These are phyloP conservation scores for Trichosporon coremiiforme DNA, from an alignment of 1,284 basidiomycete genomes.

Conservation along the genomic window DNA sequence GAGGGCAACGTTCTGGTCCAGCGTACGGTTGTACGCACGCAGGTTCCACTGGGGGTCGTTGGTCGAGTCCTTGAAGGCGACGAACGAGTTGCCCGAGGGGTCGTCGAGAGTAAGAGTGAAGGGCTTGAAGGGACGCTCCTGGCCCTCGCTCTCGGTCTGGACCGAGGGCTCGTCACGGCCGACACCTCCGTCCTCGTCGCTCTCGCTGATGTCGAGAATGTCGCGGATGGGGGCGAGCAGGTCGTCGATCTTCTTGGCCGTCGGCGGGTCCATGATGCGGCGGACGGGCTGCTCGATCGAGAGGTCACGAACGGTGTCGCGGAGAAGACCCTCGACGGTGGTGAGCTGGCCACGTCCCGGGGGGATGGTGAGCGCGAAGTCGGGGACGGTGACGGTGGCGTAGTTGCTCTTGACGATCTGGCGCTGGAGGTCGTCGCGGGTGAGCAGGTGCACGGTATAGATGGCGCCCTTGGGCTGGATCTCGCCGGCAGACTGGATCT, in stretches of 20 bases:
- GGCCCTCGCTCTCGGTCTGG: slow-evolving; percentile 44
- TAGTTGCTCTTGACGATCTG: slow-evolving; percentile 89
- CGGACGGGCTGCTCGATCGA: slow-evolving; percentile 82
- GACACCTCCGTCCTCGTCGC: slow-evolving; percentile 56
- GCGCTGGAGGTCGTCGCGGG: slow-evolving; percentile 79
- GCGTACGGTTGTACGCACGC: slow-evolving; percentile 78
- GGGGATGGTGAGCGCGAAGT: slow-evolving; percentile 89
- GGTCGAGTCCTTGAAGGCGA: slow-evolving; percentile 78
- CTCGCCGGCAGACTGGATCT: slow-evolving; percentile 86
- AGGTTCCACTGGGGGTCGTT: slow-evolving; percentile 91
- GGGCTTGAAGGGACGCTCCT: slow-evolving; percentile 63
- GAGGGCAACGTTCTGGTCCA: slow-evolving; percentile 79
- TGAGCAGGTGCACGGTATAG: slow-evolving; percentile 81
- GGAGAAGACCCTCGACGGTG: slow-evolving; percentile 89
- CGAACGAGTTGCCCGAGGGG: slow-evolving; percentile 91
- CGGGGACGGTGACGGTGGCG: slow-evolving; percentile 81
- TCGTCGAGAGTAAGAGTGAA: slow-evolving; percentile 89
- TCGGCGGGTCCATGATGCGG: slow-evolving; percentile 75
- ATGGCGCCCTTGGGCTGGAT: slow-evolving; percentile 68
- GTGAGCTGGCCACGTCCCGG: slow-evolving; percentile 87
- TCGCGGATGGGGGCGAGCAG: slow-evolving; percentile 70
- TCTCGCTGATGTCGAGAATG: slow-evolving; percentile 70
- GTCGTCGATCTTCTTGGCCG: slow-evolving; percentile 74
- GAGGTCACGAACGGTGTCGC: slow-evolving; percentile 82
- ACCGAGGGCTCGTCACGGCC: slow-evolving; percentile 40